phyloP scores from a whole-genome alignment of 805 yeast genomes.

The Metschnikowia orientalis region DNA sequence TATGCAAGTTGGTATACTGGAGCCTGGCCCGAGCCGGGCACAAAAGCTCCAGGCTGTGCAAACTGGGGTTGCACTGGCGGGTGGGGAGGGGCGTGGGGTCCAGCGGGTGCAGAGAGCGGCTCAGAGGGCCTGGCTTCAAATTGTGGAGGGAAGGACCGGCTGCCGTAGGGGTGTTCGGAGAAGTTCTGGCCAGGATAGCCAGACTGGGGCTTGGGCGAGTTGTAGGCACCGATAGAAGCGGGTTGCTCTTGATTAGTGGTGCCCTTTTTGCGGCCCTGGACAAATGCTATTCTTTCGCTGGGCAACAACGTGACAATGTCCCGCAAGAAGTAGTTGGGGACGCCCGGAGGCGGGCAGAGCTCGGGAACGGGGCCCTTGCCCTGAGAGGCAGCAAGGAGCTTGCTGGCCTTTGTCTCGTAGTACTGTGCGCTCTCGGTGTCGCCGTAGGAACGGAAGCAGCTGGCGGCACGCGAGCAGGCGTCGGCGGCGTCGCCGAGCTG shows the following conservation, averaged over 20 bases:
- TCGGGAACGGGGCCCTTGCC: slow-evolving; percentile 44
- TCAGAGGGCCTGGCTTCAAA: slow-evolving; percentile 4
- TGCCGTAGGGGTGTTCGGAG: slow-evolving; percentile 1
- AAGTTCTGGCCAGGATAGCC: slow-evolving; percentile 8
- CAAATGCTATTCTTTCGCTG: slow-evolving; percentile 36
- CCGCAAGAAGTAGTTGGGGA: slow-evolving; percentile 40
- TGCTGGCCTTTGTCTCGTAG: slow-evolving; percentile 42
- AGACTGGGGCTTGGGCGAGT: slow-evolving; percentile 10
- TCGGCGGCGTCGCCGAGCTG: slow-evolving; percentile 58
- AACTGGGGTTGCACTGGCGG: slow-evolving; percentile 11
- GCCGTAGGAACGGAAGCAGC: slow-evolving; percentile 45
- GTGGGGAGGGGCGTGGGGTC: slow-evolving; percentile 7
- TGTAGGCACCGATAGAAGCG: no score
- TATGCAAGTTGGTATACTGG: slow-evolving; percentile 8
- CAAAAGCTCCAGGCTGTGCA: slow-evolving; percentile 3
- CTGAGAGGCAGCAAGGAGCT: slow-evolving; percentile 38
- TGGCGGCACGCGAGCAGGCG: slow-evolving; percentile 51
- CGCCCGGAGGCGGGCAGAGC: slow-evolving; percentile 44
- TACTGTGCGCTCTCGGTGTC: slow-evolving; percentile 38
- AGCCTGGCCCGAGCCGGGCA: slow-evolving; percentile 7
- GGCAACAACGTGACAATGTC: slow-evolving; percentile 42
- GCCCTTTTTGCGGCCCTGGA: slow-evolving; percentile 22
- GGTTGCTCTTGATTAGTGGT: no score
- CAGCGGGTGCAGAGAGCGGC: not conserved
- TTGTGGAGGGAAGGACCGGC: slow-evolving; percentile 7